These are phyloP conservation scores for Lagerstroemia speciosa DNA, from an alignment of 345 rosid species.

Conservation along the genomic window DNA sequence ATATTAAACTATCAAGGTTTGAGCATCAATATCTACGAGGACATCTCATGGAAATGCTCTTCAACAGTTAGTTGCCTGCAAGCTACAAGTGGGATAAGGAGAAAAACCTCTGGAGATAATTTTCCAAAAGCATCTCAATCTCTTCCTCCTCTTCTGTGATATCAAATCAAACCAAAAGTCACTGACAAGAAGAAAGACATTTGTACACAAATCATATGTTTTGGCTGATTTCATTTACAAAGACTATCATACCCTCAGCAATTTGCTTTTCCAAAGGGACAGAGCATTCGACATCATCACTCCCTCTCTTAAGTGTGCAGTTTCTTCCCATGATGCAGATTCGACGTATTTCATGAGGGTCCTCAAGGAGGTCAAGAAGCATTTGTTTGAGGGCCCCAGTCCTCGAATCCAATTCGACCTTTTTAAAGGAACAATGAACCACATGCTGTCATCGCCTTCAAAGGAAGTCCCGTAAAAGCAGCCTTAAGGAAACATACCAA, in stretches of 20 bases:
- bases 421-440: slow-evolving; percentile 10
- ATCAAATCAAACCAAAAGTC: slow-evolving; percentile 4
- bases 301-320: slow-evolving; percentile 53
- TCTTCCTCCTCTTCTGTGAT: slow-evolving; percentile 93
- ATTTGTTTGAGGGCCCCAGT: slow-evolving; percentile 92
- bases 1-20: too few species aligned
- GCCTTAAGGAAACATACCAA: slow-evolving; percentile 38
- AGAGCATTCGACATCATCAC: slow-evolving; percentile 54
- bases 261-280: slow-evolving; percentile 67
- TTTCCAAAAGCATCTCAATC: slow-evolving; percentile 97
- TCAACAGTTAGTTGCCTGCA: not conserved
- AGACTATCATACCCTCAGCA: slow-evolving; percentile 52
- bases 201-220: not conserved
- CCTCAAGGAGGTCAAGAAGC: slow-evolving; percentile 96
- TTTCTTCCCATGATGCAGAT: slow-evolving; percentile 86
- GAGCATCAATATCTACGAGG: too few species aligned
- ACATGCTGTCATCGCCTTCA: not conserved
- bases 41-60: not conserved
- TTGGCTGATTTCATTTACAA: not conserved
- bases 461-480: not conserved
- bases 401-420: slow-evolving; percentile 93
- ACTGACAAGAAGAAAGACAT: not conserved
- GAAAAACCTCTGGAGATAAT: slow-evolving; percentile 81
- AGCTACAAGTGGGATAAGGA: slow-evolving; percentile 12
- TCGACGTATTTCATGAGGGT: slow-evolving; percentile 85